Conservation (phyloP, 306 rosid genomes). For the Alnus rubra region DNA sequence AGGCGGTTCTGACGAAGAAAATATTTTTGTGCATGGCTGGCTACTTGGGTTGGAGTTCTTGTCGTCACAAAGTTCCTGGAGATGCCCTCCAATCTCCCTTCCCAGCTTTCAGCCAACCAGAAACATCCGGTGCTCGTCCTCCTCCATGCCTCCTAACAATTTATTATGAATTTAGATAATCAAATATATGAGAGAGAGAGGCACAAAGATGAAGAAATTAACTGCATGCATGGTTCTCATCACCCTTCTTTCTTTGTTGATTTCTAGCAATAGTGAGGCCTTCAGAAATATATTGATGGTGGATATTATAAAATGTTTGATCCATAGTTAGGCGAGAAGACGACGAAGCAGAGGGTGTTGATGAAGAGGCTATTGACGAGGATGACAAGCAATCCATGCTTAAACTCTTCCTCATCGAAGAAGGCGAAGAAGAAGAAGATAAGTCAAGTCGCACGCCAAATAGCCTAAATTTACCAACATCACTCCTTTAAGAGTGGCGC, state of each 20-base stretch:
- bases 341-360: constrained; percentile 42
- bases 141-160: too few species aligned
- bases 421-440: constrained; percentile 1
- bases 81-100: constrained; percentile 94
- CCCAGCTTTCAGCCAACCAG: constrained; percentile 72
- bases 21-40: constrained; percentile 94
- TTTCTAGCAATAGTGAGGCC: constrained; percentile 52
- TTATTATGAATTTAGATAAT: too few species aligned
- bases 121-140: constrained; percentile 78
- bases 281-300: constrained; percentile 63
- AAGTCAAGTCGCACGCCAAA: constrained; percentile 74
- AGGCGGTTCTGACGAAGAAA: constrained; percentile 58
- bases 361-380: too few species aligned
- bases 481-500: constrained; percentile 50
- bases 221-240: too few species aligned
- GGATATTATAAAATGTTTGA: constrained; percentile 31
- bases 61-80: constrained; percentile 68
- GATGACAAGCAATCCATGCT: constrained; percentile 65
- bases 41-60: constrained; percentile 94
- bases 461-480: constrained; percentile 52
- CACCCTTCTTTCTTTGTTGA: constrained; percentile 80
- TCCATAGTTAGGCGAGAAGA: constrained; percentile 42
- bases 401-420: constrained; percentile 71
- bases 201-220: too few species aligned
- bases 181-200: not conserved